These are phyloP conservation scores for Mycena vulgaris DNA, from an alignment of 768 basidiomycete species.

Conservation along the genomic window DNA sequence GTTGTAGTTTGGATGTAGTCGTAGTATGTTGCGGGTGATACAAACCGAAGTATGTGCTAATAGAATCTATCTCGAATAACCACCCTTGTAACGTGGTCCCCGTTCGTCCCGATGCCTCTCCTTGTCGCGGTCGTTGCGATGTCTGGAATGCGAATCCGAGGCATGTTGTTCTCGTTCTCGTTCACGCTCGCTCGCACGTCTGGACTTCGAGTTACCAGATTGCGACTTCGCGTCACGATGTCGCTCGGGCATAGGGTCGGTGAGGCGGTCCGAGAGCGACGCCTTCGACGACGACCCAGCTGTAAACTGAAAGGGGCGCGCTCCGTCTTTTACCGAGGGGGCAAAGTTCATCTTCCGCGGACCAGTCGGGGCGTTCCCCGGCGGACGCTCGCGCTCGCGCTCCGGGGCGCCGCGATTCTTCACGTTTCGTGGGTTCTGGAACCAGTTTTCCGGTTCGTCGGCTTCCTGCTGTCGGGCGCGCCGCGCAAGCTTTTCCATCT, in stretches of 20 bases:
- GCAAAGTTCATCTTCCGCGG: constrained; percentile 26
- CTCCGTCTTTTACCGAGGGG: constrained; percentile 3
- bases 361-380: constrained; percentile 40
- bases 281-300: constrained; percentile 14
- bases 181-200: constrained; percentile 3
- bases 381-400: constrained; percentile 21
- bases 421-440: constrained; percentile 56
- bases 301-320: constrained; percentile 2
- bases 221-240: constrained; percentile 1
- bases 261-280: constrained; percentile 26
- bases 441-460: constrained; percentile 79
- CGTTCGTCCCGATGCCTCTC: constrained; percentile 40
- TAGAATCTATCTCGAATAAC: constrained; percentile 53
- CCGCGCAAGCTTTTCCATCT: constrained; percentile 68
- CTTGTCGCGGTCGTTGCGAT: constrained; percentile 40
- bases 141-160: constrained; percentile 8
- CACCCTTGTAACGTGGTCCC: constrained; percentile 69
- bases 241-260: constrained; percentile 7
- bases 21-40: constrained; percentile 1
- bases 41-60: neutral
- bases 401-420: constrained; percentile 44
- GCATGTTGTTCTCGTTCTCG: constrained; percentile 24
- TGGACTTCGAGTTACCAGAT: neutral
- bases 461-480: constrained; percentile 62
- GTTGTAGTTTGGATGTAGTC: too few species aligned